Conservation (phyloP, 2,329 filamentous ascomycete genomes). For the Neospermospora avenae region DNA sequence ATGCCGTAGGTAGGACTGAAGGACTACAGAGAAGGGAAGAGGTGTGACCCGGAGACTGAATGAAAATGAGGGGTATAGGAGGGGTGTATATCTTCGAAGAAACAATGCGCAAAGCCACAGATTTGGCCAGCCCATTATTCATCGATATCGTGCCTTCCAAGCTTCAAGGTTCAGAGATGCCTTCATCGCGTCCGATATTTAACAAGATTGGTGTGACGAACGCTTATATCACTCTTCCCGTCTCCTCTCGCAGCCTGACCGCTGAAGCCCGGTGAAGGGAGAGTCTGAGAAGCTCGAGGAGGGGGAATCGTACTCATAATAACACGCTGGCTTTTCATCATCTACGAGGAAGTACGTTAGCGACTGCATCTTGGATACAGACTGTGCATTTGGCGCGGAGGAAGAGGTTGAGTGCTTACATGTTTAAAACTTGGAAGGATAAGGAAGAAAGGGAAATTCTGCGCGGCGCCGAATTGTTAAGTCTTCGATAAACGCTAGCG, state of each 20-base stretch:
- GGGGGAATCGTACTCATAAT: slow-evolving; percentile 76
- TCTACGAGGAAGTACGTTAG: slow-evolving; percentile 53
- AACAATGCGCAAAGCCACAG: not conserved
- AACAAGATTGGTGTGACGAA: slow-evolving; percentile 99
- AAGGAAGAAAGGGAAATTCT: slow-evolving; percentile 53
- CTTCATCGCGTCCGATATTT: slow-evolving; percentile 90
- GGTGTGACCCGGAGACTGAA: not conserved
- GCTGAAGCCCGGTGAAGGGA: slow-evolving; percentile 87
- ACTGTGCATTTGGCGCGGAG: not conserved
- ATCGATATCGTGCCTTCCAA: slow-evolving; percentile 46
- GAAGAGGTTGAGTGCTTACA: slow-evolving; percentile 56
- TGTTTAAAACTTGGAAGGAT: slow-evolving; percentile 99
- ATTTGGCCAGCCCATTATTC: not conserved
- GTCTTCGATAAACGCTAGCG: slow-evolving; percentile 16
- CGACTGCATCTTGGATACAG: slow-evolving; percentile 5
- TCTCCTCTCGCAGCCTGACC: slow-evolving; percentile 66
- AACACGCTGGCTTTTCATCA: slow-evolving; percentile 99
- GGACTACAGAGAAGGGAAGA: not conserved
- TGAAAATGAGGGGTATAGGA: not conserved
- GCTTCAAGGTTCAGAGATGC: slow-evolving; percentile 81
- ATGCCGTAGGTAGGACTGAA: not conserved
- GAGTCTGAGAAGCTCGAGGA: slow-evolving; percentile 68
- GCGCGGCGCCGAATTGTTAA: slow-evolving; percentile 33
- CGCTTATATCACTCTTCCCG: slow-evolving; percentile 91
- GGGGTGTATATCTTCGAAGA: not conserved